Evolutionary conservation across 225 moss, liverwort and hornwort species (phyloP), one percentile per base, ranked within the genome.

Genomic region (Neckera pumila): DNA sequence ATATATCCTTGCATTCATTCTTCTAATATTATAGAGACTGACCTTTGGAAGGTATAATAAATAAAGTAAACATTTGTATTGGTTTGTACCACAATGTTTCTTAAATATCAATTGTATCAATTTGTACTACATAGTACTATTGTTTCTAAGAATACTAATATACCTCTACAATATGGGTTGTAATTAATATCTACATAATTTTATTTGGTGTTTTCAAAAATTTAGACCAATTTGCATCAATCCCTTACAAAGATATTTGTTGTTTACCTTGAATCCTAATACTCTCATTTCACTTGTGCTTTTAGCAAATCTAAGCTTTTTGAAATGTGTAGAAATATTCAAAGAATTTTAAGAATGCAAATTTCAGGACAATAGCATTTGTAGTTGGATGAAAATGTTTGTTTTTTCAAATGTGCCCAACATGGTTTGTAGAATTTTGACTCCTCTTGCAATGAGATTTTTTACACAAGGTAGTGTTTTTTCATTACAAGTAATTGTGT

Each of bases 11-110:
- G 4, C 21, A 40, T 69, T 2, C 14, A 21, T 69, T 40, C 14
- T 69, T 4, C 8, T 1, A 7, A 0, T 4, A 69, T 0, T 23
- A 4, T 3, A 66, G 0, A 36, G 11, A 36, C 0, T 20, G 0
- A 66, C 36, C 11, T 36, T 36, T 20, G 4, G 20, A 66, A 0
- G 11, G 6, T 6, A 36, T 2, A 69, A 23, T 23, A 38, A 40
- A 69, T 23, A 69, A 4, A 12, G 4, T 12, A 69, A 69, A 38
- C 13, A 22, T 0, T n/a, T 67, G 12, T 22, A 38, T 4, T 23
- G 14, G 23, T 38, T 38, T 69, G 23, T 23, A 40, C 14, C 2
- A 8, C 2, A 2, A 1, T 1, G 0, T 69, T 69, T 2, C 4
- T 13, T 23, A 38, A 23, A 70, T 40, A 70, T 8, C 4, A 40